These are phyloP conservation scores for Fusarium phyllophilum DNA, from an alignment of 2,329 filamentous ascomycete genomes.

Conservation along the genomic window DNA sequence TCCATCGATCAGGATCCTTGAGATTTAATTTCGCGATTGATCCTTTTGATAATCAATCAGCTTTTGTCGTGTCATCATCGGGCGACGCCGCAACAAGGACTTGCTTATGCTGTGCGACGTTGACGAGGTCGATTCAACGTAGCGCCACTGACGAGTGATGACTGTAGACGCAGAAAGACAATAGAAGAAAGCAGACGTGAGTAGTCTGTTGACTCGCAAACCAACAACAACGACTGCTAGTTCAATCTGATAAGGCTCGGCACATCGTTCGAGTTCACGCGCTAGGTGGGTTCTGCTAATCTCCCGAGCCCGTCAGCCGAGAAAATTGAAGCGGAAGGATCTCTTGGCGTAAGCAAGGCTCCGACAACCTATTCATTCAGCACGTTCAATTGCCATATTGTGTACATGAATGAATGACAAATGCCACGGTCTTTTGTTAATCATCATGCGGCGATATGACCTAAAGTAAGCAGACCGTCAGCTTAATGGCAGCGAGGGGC, in stretches of 20 bases:
- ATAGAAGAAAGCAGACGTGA: background rate
- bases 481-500: background rate
- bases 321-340: background rate
- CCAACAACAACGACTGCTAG: background rate
- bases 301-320: background rate
- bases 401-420: background rate
- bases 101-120: background rate
- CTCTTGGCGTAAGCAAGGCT: background rate
- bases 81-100: background rate
- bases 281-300: background rate
- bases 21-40: background rate
- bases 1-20: background rate
- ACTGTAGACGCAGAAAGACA: rapidly evolving
- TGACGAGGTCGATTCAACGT: background rate
- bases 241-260: background rate
- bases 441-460: background rate
- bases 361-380: background rate
- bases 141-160: background rate
- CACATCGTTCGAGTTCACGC: background rate
- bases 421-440: background rate
- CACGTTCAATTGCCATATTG: background rate
- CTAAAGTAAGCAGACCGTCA: background rate
- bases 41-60: slow-evolving; percentile 1
- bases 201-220: background rate
- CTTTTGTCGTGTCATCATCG: background rate